Percentiles rank a stretch among this genome's conserved stretches.
Conservation (phyloP, 768 basidiomycete species). For the Tricholoma sp. region DNA sequence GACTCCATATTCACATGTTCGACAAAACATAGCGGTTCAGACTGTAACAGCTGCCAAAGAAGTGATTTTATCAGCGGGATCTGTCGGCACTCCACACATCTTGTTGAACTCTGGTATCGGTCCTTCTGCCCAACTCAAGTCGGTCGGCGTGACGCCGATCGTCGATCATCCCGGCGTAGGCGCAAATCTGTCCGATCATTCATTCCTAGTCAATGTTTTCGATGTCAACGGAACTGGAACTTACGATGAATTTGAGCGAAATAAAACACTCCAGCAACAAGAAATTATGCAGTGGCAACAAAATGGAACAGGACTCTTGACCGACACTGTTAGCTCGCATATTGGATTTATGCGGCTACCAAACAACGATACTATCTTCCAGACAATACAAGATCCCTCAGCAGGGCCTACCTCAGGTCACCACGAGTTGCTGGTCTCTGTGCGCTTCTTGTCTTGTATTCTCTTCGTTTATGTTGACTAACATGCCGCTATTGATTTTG, state of each 20-base stretch:
- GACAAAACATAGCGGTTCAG: not conserved
- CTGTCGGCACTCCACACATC: constrained; percentile 6
- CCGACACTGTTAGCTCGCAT: constrained; percentile 14
- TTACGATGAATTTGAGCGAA: constrained; percentile 15
- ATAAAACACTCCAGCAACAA: constrained; percentile 10
- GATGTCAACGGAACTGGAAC: constrained; percentile 1
- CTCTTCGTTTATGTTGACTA: not conserved
- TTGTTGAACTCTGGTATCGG: constrained; percentile 5
- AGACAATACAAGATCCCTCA: constrained; percentile 16
- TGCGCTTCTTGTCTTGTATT: not conserved
- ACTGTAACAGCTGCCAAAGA: constrained; percentile 5
- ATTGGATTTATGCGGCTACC: constrained; percentile 16
- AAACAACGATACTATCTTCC: constrained; percentile 4
- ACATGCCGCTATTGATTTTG: not conserved
- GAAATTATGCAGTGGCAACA: constrained; percentile 16
- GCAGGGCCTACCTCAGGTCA: constrained; percentile 20
- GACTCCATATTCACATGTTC: not conserved
- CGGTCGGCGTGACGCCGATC: not conserved
- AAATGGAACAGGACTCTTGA: constrained; percentile 20
- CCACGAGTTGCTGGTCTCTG: constrained; percentile 17
- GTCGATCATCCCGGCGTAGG: not conserved
- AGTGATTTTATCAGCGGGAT: constrained; percentile 8
- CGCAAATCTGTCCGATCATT: constrained; percentile 1
- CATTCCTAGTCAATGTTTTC: not conserved
- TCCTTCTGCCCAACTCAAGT: not conserved